Conservation (phyloP, 1,284 basidiomycete genomes). For the Neolentinus lepideus region DNA sequence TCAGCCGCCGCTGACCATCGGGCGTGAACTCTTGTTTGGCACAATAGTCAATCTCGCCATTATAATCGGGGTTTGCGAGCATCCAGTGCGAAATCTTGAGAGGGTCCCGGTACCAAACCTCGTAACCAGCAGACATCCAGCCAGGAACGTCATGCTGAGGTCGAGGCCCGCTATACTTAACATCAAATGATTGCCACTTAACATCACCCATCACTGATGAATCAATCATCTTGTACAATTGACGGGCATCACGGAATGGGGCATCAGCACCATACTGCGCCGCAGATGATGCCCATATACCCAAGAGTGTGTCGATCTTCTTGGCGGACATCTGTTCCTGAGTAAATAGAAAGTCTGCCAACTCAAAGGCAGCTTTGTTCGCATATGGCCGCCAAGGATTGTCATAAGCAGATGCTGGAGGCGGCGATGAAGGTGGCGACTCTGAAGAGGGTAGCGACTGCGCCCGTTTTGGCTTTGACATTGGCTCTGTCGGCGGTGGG, state of each 20-base stretch:
- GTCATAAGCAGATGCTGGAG: background rate
- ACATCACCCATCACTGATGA: conserved; percentile 16
- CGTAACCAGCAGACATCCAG: conserved; percentile 20
- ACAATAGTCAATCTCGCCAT: conserved; percentile 10
- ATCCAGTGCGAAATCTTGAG: conserved; percentile 15
- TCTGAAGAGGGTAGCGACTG: background rate
- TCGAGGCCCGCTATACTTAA: conserved; percentile 14
- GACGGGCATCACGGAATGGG: conserved; percentile 16
- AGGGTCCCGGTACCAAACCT: conserved; percentile 17
- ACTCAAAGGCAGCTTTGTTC: conserved; percentile 10
- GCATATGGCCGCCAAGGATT: conserved; percentile 8
- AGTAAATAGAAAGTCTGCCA: conserved; percentile 13
- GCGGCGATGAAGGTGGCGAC: background rate
- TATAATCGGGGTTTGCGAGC: conserved; percentile 14
- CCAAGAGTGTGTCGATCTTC: conserved; percentile 9
- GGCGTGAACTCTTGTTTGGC: conserved; percentile 10
- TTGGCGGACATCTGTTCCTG: conserved; percentile 4
- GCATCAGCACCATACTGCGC: conserved; percentile 5
- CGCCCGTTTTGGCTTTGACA: background rate
- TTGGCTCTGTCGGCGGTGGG: background rate
- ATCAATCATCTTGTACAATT: conserved; percentile 21
- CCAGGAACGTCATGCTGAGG: conserved; percentile 12
- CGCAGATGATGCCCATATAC: conserved; percentile 7
- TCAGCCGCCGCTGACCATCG: conserved; percentile 12
- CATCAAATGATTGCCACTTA: conserved; percentile 17